These are phyloP conservation scores for Letharia columbiana DNA, from an alignment of 495 filamentous ascomycete genomes.

Conservation along the genomic window DNA sequence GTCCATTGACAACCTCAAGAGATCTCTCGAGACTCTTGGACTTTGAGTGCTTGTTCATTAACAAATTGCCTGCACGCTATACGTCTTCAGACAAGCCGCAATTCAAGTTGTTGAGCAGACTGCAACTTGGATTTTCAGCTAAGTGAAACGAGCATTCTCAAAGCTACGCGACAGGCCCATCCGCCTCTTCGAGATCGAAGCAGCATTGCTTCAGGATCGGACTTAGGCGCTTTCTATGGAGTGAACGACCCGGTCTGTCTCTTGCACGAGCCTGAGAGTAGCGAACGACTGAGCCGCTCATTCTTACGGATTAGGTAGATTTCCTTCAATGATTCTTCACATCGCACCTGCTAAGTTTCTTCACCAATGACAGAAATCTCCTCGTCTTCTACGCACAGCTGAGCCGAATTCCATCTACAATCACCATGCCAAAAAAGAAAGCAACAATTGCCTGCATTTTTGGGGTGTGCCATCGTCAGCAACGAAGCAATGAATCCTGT, in stretches of 20 bases:
- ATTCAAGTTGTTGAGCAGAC: neutral
- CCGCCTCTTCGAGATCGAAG: neutral
- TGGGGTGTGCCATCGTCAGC: no score
- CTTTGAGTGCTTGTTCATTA: neutral
- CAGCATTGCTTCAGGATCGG: neutral
- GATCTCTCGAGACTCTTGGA: slow-evolving; percentile 2
- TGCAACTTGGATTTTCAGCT: neutral
- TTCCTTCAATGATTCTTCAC: neutral
- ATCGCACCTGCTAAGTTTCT: neutral
- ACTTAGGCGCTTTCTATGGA: neutral
- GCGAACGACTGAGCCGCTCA: neutral
- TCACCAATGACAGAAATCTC: neutral
- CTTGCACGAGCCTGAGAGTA: neutral
- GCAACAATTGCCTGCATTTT: no score
- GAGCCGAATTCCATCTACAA: neutral
- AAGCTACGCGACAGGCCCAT: no score
- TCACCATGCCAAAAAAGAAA: neutral
- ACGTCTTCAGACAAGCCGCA: neutral
- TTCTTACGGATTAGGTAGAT: neutral
- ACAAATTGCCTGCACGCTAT: neutral
- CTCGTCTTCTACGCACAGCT: no score
- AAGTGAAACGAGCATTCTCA: neutral
- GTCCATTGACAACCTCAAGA: slow-evolving; percentile 7
- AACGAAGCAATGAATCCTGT: no score
- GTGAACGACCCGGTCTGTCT: neutral